Conservation (phyloP, 2,329 filamentous ascomycete species). For the Teratosphaeria epicoccoides region DNA sequence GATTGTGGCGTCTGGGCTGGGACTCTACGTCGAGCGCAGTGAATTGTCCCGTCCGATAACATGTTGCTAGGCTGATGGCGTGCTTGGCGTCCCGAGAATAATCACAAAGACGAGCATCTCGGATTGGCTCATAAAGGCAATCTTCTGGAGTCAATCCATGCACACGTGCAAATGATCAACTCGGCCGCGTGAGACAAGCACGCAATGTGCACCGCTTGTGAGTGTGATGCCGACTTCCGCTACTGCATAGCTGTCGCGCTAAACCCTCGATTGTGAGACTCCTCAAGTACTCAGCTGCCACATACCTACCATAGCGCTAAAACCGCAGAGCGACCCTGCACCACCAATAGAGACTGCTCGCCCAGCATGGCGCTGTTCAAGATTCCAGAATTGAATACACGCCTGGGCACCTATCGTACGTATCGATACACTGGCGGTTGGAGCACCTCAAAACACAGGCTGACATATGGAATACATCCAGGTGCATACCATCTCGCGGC, state of each 20-base stretch:
- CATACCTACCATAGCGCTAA: neutral
- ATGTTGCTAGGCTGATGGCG: neutral
- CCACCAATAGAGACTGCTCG: neutral
- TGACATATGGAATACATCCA: neutral
- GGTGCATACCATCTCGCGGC: constrained; percentile 2
- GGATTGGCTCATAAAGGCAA: neutral
- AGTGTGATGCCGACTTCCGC: neutral
- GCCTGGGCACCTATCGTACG: neutral
- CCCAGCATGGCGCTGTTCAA: neutral
- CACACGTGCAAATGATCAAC: neutral
- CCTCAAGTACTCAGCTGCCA: neutral
- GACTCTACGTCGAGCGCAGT: neutral
- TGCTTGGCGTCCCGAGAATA: neutral
- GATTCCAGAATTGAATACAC: neutral
- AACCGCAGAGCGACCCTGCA: neutral
- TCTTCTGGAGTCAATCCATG: neutral
- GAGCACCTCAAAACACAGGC: neutral
- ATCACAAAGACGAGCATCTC: neutral
- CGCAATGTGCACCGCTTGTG: neutral
- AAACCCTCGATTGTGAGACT: neutral
- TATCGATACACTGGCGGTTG: neutral
- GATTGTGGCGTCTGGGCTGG: neutral
- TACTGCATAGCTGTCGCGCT: neutral
- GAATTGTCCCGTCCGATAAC: neutral
- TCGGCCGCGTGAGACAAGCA: neutral